A percentile compares a stretch with the other conserved stretches of the same genome.
phyloP scores from a whole-genome alignment of 2,329 filamentous ascomycete species.

The Cadophora luteo-olivacea region DNA sequence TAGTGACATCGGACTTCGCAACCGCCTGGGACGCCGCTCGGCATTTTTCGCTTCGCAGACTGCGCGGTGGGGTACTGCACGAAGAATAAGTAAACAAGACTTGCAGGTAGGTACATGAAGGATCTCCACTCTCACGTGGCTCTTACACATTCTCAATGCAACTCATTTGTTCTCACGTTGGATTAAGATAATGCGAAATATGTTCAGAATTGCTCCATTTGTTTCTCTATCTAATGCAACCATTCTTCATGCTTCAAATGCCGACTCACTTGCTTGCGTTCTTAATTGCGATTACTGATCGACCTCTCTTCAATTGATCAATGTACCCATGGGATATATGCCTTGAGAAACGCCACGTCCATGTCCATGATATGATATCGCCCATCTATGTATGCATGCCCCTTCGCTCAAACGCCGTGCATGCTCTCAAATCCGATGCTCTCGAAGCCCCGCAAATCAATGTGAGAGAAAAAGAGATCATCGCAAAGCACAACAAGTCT shows the following conservation, averaged over 20 bases:
- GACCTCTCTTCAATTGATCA: neutral
- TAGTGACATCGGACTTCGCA: constrained; percentile 15
- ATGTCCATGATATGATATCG: neutral
- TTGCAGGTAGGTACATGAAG: too few relatives aligned
- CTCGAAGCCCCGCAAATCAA: neutral
- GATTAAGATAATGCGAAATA: neutral
- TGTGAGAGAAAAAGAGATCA: neutral
- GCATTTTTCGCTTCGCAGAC: constrained; percentile 5
- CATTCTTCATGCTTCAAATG: neutral
- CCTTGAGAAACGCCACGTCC: neutral
- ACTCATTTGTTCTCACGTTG: too few relatives aligned
- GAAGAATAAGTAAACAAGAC: too few relatives aligned
- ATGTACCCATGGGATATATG: constrained; percentile 2
- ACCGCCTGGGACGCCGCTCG: constrained; percentile 9
- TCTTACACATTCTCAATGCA: too few relatives aligned
- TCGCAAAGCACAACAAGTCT: neutral
- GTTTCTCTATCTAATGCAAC: constrained; percentile 6
- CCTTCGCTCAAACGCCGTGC: neutral
- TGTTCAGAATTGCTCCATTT: neutral
- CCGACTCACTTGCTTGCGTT: neutral
- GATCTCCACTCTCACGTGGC: too few relatives aligned
- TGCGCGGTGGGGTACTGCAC: neutral
- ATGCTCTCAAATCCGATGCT: neutral
- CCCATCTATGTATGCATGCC: neutral
- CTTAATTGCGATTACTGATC: neutral